A percentile compares a stretch with the other conserved stretches of the same genome.
phyloP scores from a whole-genome alignment of 768 basidiomycete species.

The Tricholoma bakamatsutake region DNA sequence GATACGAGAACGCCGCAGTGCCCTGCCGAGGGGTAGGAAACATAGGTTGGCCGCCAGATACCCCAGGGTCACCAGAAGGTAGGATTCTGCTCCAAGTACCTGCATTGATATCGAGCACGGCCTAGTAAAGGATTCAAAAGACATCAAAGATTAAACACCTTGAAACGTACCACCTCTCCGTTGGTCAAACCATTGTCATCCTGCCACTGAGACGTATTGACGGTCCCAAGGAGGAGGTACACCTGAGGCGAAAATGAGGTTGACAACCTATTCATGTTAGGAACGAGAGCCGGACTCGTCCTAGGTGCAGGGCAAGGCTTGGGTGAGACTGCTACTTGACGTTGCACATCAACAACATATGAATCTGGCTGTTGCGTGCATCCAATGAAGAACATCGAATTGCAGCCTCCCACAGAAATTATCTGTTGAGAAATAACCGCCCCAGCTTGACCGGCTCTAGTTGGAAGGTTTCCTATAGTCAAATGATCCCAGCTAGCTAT shows the following conservation, averaged over 20 bases:
- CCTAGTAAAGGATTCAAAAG: conserved; percentile 30
- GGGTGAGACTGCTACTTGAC: conserved; percentile 30
- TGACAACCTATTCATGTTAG: conserved; percentile 54
- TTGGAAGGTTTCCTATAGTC: conserved; percentile 32
- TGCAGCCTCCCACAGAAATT: conserved; percentile 60
- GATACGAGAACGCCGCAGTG: conserved; percentile 55
- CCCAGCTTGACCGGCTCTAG: conserved; percentile 47
- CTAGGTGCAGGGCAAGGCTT: conserved; percentile 62
- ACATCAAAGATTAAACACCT: not conserved
- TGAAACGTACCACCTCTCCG: conserved; percentile 64
- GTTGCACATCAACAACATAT: conserved; percentile 47
- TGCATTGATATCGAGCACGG: conserved; percentile 52
- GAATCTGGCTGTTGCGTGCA: conserved; percentile 57
- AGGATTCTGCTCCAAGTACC: conserved; percentile 68
- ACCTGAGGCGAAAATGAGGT: conserved; percentile 57
- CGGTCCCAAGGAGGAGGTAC: conserved; percentile 63
- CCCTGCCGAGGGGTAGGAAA: conserved; percentile 71
- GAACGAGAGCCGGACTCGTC: conserved; percentile 50
- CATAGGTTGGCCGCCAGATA: conserved; percentile 37
- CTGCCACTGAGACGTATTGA: conserved; percentile 60
- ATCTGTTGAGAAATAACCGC: conserved; percentile 49
- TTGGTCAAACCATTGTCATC: conserved; percentile 53
- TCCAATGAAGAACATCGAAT: conserved; percentile 30
- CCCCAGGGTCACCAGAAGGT: conserved; percentile 70
- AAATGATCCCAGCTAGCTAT: conserved; percentile 57